Base-by-base conservation (phyloP, 1,284 basidiomycete genomes). In the Rhodotorula sp. region DNA sequence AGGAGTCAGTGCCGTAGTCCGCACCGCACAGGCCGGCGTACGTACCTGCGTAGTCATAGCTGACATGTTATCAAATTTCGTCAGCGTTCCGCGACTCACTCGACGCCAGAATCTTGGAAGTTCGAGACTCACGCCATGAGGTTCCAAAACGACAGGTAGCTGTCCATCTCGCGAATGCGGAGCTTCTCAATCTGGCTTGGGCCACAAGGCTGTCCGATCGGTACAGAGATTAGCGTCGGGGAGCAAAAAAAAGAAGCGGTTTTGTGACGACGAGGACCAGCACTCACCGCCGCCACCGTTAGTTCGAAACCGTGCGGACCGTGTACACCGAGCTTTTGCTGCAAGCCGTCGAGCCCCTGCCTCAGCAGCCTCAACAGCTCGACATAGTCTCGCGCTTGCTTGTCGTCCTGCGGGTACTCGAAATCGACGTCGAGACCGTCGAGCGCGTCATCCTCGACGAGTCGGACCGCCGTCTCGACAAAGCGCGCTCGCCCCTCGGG, bases 401-500 rank as follows among this genome's bases (percentile, higher is more conserved):
- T 52, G 5, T 79, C 72, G 47, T 82, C 81, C 71, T 82, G 80
- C 4, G 86, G 86, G 70, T 85, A 86, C 79, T 86, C 86, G 81
- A 34, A 68, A 49, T 68, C 76, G 74, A 58, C 5, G 62, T 76
- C 73, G 48, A 82, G 86, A 62, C 93, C 93, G 76, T 96, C 93
- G 54, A 97, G 86, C 0, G 92, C 93, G 71, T 92, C 91, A 80
- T 96, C 89, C 79, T 93, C 89, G 51, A 96, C 85, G 14, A 94
- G 80, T 68, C 86, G 84, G 51, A 95, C 87, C 0, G 90, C 89
- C 61, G 85, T 87, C 52, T 81, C 80, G 57, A 93, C 90, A 78
- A 97, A 97, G 8, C 82, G 87, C 16, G 85, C 82, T 21, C 91
- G 87, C 79, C 79, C 79, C 2, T 23, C 23, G 2, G 65, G 64